Evolutionary conservation across 257 asterid species (phyloP).

Genomic region (Gentiana macrophylla): DNA sequence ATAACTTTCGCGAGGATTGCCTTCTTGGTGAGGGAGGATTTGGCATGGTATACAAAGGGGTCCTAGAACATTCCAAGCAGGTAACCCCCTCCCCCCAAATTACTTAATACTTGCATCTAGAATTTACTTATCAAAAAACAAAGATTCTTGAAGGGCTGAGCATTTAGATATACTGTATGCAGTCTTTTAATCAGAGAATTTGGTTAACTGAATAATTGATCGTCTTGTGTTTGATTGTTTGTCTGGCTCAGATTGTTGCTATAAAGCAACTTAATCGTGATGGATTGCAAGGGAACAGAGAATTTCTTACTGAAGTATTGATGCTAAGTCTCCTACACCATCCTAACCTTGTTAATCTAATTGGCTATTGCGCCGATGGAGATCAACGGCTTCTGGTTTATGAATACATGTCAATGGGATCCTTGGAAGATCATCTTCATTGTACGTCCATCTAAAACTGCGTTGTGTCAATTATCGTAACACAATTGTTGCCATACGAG

Average conservation of each 20-base stretch:
- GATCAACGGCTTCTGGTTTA: slow-evolving; percentile 88
- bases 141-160: no score
- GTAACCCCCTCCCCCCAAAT: slow-evolving; percentile 13
- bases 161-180: no score
- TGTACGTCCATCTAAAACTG: slow-evolving; percentile 22
- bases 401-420: slow-evolving; percentile 77
- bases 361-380: slow-evolving; percentile 86
- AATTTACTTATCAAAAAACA: no score
- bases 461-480: background rate
- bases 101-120: no score
- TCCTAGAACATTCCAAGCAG: slow-evolving; percentile 47
- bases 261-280: slow-evolving; percentile 86
- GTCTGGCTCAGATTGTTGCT: slow-evolving; percentile 46
- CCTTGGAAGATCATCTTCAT: slow-evolving; percentile 77
- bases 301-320: slow-evolving; percentile 78
- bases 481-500: background rate
- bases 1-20: slow-evolving; percentile 51
- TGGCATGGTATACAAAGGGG: slow-evolving; percentile 83
- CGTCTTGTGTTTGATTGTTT: no score
- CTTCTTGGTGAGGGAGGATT: slow-evolving; percentile 89
- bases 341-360: slow-evolving; percentile 73
- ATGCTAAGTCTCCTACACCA: slow-evolving; percentile 76
- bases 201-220: no score
- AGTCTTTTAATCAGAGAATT: no score
- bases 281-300: slow-evolving; percentile 83